Evolutionary conservation across 176 grass and related monocot genomes (phyloP).

Genomic region (barley (Hordeum vulgare)): DNA sequence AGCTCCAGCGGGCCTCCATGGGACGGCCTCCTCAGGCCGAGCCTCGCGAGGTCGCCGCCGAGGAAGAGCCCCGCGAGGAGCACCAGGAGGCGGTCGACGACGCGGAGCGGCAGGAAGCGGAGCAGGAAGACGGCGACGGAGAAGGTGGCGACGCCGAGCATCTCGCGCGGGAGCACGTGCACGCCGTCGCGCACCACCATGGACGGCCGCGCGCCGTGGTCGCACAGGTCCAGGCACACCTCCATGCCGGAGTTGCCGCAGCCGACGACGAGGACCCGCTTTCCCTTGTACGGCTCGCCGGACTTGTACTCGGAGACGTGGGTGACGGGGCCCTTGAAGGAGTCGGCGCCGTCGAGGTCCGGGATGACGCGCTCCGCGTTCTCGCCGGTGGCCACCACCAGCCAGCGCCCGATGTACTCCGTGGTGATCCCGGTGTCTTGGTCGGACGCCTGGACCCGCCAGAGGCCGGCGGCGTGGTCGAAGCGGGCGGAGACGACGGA

Average conservation of each 20-base stretch:
- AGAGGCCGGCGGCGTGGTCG: neutral
- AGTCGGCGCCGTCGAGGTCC: neutral
- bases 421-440: neutral
- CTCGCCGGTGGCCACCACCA: conserved; percentile 33
- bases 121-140: conserved; percentile 40
- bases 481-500: conserved; percentile 8
- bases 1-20: conserved; percentile 41
- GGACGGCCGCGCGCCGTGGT: conserved; percentile 37
- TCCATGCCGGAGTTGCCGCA: conserved; percentile 78
- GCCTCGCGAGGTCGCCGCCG: conserved; percentile 25
- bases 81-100: conserved; percentile 53
- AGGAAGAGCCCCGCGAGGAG: conserved; percentile 45
- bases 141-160: conserved; percentile 53
- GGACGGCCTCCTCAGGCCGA: conserved; percentile 39
- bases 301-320: conserved; percentile 24
- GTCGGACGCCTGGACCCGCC: neutral
- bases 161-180: conserved; percentile 58
- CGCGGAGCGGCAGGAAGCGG: conserved; percentile 36
- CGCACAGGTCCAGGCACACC: conserved; percentile 60
- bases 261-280: conserved; percentile 22
- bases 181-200: conserved; percentile 61
- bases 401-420: conserved; percentile 20
- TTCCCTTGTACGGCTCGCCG: neutral
- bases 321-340: conserved; percentile 1
- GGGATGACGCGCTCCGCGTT: conserved; percentile 21